A percentile compares a stretch with the other conserved stretches of the same genome.
phyloP scores from a whole-genome alignment of 2,329 filamentous ascomycete species.

The Didymella keratinophila region DNA sequence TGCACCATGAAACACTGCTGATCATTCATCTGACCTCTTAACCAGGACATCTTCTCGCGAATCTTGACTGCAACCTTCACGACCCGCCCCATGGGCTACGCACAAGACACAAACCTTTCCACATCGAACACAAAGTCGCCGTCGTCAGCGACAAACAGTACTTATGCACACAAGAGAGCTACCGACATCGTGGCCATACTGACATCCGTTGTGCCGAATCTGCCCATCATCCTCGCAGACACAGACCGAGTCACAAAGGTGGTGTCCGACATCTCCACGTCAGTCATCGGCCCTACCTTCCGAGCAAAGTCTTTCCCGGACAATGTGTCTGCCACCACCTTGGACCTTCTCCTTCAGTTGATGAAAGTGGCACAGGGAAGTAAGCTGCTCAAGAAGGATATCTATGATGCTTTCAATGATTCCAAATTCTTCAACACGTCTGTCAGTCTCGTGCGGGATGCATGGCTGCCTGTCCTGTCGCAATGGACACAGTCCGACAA shows the following conservation, averaged over 20 bases:
- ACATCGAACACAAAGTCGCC: slow-evolving; percentile 31
- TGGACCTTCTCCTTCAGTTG: slow-evolving; percentile 79
- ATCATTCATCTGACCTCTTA: slow-evolving; percentile 7
- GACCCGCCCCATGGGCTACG: slow-evolving; percentile 78
- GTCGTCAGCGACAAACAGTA: slow-evolving; percentile 39
- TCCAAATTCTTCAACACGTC: slow-evolving; percentile 80
- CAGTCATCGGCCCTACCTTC: slow-evolving; percentile 81
- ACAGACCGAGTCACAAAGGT: slow-evolving; percentile 82
- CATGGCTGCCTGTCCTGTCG: slow-evolving; percentile 83
- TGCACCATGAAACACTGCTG: slow-evolving; percentile 21
- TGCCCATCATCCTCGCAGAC: slow-evolving; percentile 84
- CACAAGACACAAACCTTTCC: slow-evolving; percentile 62
- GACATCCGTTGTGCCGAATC: slow-evolving; percentile 77
- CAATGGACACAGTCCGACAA: slow-evolving; percentile 90
- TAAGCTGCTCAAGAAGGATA: slow-evolving; percentile 92
- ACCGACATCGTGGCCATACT: slow-evolving; percentile 80
- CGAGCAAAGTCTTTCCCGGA: slow-evolving; percentile 87
- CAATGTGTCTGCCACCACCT: slow-evolving; percentile 74
- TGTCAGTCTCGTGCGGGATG: slow-evolving; percentile 69
- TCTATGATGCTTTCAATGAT: slow-evolving; percentile 92
- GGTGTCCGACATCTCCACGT: slow-evolving; percentile 80
- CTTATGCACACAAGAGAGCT: slow-evolving; percentile 53
- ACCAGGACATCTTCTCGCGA: slow-evolving; percentile 83
- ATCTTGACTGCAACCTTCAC: slow-evolving; percentile 94
- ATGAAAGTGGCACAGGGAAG: slow-evolving; percentile 79